phyloP scores from a whole-genome alignment of 2,329 filamentous ascomycete genomes.

The Thyridium curvatum region DNA sequence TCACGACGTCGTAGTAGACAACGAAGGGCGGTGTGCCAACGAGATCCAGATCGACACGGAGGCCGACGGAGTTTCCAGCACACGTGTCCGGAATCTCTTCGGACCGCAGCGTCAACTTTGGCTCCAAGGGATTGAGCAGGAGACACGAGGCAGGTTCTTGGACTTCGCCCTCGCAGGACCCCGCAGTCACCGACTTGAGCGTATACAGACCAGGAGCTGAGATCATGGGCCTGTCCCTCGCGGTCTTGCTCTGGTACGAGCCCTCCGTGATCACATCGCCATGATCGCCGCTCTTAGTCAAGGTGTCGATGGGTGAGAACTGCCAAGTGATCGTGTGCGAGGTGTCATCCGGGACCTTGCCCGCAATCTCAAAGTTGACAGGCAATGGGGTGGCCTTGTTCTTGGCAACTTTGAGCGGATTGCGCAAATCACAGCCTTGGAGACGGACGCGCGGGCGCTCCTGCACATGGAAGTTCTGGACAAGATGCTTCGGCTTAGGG shows the following conservation, averaged over 20 bases:
- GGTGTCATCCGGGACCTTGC: constrained; percentile 51
- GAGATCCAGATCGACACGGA: constrained; percentile 82
- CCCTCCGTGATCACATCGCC: constrained; percentile 51
- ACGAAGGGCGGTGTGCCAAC: constrained; percentile 88
- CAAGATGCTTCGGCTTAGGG: constrained; percentile 54
- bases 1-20: constrained; percentile 70
- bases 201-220: constrained; percentile 81
- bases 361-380: constrained; percentile 60
- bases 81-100: constrained; percentile 93
- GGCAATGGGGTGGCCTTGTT: constrained; percentile 64
- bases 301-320: constrained; percentile 68
- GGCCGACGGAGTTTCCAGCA: constrained; percentile 85
- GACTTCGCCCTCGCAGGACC: constrained; percentile 80
- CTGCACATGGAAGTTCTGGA: constrained; percentile 77
- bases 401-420: constrained; percentile 77
- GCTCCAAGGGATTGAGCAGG: constrained; percentile 84
- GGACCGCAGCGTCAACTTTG: constrained; percentile 64
- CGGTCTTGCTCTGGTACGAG: constrained; percentile 54
- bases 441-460: constrained; percentile 74
- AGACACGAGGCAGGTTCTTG: constrained; percentile 92
- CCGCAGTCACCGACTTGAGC: constrained; percentile 70
- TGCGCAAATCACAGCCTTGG: constrained; percentile 69
- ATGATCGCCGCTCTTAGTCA: constrained; percentile 66
- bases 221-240: constrained; percentile 60
- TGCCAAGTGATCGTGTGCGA: constrained; percentile 72